Percentiles rank a stretch among this genome's conserved stretches.
Evolutionary conservation across 1,139 yeast species (phyloP).

Genomic region (Debaryomyces singareniensis): DNA sequence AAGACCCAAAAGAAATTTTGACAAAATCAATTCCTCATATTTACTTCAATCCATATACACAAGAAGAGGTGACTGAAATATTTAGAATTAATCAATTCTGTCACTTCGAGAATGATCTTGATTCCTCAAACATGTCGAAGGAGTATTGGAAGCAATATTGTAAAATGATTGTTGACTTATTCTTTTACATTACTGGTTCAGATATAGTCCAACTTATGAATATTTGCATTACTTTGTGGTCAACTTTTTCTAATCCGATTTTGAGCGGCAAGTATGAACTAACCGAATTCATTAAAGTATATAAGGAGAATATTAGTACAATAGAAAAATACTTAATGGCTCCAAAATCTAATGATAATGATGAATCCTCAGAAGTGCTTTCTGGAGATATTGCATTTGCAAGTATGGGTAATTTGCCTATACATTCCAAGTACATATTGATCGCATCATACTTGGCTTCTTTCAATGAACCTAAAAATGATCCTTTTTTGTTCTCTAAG

Average conservation of each 20-base stretch:
- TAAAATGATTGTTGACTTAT: conserved; percentile 46
- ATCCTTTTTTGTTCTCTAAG: conserved; percentile 54
- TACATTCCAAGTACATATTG: conserved; percentile 52
- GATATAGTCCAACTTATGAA: conserved; percentile 40
- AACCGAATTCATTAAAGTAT: conserved; percentile 41
- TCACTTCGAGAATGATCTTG: conserved; percentile 14
- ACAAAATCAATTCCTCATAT: conserved; percentile 47
- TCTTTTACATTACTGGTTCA: conserved; percentile 48
- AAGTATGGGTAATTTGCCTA: conserved; percentile 38
- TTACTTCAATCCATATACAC: conserved; percentile 40
- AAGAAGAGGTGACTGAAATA: conserved; percentile 32
- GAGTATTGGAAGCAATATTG: conserved; percentile 44
- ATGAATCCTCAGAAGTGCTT: conserved; percentile 17
- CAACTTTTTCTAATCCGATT: conserved; percentile 39
- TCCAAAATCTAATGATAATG: conserved; percentile 24
- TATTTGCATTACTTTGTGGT: conserved; percentile 45
- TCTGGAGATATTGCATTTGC: conserved; percentile 11
- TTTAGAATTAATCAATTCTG: conserved; percentile 23
- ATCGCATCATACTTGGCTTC: conserved; percentile 72
- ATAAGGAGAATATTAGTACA: conserved; percentile 34
- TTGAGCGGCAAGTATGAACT: conserved; percentile 21
- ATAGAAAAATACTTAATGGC: conserved; percentile 38
- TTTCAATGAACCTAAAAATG: conserved; percentile 53
- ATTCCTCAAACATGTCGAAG: conserved; percentile 16
- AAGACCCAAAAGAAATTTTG: conserved; percentile 42